phyloP scores from a whole-genome alignment of 2,329 filamentous ascomycete species.

The Aspergillus glaucus region DNA sequence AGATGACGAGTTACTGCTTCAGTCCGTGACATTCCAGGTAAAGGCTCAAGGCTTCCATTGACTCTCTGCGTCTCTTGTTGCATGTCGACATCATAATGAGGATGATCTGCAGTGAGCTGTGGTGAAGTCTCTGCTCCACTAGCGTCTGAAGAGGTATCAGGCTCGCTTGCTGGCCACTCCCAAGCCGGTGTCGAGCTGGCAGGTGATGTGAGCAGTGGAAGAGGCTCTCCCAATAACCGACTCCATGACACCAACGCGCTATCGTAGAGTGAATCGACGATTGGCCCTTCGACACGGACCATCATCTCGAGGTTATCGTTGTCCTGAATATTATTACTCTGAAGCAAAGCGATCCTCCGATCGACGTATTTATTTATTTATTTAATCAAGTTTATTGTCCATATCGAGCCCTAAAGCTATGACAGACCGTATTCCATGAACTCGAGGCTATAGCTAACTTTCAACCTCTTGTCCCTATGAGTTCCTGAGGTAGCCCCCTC shows the following conservation, averaged over 20 bases:
- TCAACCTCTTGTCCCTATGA: too few species aligned
- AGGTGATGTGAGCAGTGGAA: conserved; percentile 51
- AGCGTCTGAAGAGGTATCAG: conserved; percentile 7
- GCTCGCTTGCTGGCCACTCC: conserved; percentile 11
- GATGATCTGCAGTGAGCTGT: conserved; percentile 53
- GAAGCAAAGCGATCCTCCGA: conserved; percentile 60
- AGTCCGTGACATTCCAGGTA: conserved; percentile 47
- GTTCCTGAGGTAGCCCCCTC: too few species aligned
- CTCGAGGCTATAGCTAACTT: too few species aligned
- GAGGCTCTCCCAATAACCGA: conserved; percentile 52
- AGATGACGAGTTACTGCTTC: conserved; percentile 60
- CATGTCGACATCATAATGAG: conserved; percentile 60
- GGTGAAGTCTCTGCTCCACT: conserved; percentile 30
- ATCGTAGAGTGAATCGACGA: conserved; percentile 71
- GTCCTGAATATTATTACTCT: conserved; percentile 71
- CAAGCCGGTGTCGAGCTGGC: conserved; percentile 32
- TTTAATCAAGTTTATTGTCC: too few species aligned
- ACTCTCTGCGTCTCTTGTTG: conserved; percentile 56
- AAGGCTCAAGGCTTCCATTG: conserved; percentile 51
- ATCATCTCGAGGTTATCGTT: conserved; percentile 81
- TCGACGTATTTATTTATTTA: conserved; percentile 43
- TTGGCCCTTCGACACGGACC: conserved; percentile 66
- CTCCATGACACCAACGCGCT: conserved; percentile 68
- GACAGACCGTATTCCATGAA: too few species aligned
- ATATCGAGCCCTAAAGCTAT: too few species aligned